Evolutionary conservation across 2,329 filamentous ascomycete species (phyloP).

Genomic region (Neodidymelliopsis sp.): DNA sequence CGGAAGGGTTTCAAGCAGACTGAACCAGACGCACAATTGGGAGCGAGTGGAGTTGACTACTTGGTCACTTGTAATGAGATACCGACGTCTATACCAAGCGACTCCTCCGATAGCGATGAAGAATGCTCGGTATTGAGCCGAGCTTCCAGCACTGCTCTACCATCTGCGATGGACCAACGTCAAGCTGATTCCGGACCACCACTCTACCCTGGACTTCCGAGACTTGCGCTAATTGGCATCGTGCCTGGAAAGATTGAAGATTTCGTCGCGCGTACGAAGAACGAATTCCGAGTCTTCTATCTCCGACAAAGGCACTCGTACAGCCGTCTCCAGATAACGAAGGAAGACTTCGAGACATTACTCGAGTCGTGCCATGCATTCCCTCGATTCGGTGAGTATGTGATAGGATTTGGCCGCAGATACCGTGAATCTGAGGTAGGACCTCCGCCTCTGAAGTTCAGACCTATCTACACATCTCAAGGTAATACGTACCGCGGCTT

Average conservation of each 20-base stretch:
- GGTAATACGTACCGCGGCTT: not conserved
- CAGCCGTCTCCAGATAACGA: slow-evolving; percentile 28
- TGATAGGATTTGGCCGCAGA: slow-evolving; percentile 24
- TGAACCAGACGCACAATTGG: not conserved
- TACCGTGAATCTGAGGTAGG: slow-evolving; percentile 24
- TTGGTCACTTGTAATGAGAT: not conserved
- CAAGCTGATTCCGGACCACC: not conserved
- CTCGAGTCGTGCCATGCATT: slow-evolving; percentile 25
- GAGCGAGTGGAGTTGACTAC: not conserved
- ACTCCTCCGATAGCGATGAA: not conserved
- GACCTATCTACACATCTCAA: not conserved
- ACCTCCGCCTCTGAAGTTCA: slow-evolving; percentile 25
- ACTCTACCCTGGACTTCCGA: not conserved
- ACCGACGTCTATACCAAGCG: not conserved
- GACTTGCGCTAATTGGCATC: not conserved
- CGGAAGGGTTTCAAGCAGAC: too few species aligned
- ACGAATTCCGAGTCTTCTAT: slow-evolving; percentile 31
- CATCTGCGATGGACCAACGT: not conserved
- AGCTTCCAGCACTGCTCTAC: slow-evolving; percentile 1
- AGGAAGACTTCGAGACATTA: slow-evolving; percentile 4
- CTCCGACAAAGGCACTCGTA: slow-evolving; percentile 27
- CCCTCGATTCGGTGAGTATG: slow-evolving; percentile 29
- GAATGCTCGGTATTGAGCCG: not conserved
- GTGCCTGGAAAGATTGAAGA: not conserved
- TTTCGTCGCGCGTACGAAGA: slow-evolving; percentile 16